A percentile compares a stretch with the other conserved stretches of the same genome.
Evolutionary conservation across 2,329 filamentous ascomycete genomes (phyloP).

Genomic region (Celoporthe dispersa): DNA sequence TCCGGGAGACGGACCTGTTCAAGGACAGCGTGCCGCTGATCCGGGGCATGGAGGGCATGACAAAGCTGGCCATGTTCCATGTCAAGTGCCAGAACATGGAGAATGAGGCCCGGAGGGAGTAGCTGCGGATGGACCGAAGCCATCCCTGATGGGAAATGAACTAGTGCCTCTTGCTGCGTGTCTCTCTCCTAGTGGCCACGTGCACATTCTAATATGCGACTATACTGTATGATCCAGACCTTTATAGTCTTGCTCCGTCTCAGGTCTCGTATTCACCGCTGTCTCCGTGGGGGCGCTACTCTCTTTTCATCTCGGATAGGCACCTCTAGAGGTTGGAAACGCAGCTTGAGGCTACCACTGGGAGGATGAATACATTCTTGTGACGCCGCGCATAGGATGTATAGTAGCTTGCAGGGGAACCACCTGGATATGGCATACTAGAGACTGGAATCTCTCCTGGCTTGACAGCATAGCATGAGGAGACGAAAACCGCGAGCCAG

Average conservation of each 20-base stretch:
- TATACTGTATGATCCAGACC: not conserved
- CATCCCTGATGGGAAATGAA: not conserved
- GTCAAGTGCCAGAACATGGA: slow-evolving; percentile 26
- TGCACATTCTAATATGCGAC: not conserved
- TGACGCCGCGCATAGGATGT: too few relatives aligned
- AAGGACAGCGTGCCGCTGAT: slow-evolving; percentile 39
- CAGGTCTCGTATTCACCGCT: not conserved
- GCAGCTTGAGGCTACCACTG: too few relatives aligned
- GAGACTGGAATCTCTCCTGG: too few relatives aligned
- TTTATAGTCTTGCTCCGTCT: not conserved
- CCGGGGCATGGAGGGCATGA: slow-evolving; percentile 33
- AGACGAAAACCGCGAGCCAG: too few relatives aligned
- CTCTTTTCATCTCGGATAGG: too few relatives aligned
- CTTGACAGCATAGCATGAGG: too few relatives aligned
- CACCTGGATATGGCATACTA: too few relatives aligned
- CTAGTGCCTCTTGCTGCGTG: not conserved
- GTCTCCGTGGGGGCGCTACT: not conserved
- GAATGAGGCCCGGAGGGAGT: slow-evolving; percentile 15
- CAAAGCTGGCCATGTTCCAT: slow-evolving; percentile 33
- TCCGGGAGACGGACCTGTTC: slow-evolving; percentile 41
- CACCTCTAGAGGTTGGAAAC: too few relatives aligned
- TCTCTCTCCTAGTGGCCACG: not conserved
- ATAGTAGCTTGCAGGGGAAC: too few relatives aligned
- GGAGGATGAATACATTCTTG: too few relatives aligned
- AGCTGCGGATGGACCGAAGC: not conserved